These are phyloP conservation scores for Pharus latifolius DNA, from an alignment of 176 grass and related monocot species.

Conservation along the genomic window DNA sequence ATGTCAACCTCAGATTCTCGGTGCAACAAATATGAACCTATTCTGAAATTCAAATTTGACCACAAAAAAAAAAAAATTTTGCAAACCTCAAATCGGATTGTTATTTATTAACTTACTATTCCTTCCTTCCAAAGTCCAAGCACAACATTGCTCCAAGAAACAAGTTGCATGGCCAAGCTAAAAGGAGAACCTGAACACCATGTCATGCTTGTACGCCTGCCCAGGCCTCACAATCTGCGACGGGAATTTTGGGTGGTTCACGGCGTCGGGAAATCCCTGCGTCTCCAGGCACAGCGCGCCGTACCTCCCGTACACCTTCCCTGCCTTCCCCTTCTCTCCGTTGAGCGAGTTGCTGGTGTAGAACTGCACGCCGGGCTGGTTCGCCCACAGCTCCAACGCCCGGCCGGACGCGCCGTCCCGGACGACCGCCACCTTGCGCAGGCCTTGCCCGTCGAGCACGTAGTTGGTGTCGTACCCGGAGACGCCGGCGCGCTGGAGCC, in stretches of 20 bases:
- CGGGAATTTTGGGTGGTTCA: conserved; percentile 66
- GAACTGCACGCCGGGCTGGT: conserved; percentile 80
- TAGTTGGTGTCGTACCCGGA: conserved; percentile 68
- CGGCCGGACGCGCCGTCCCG: conserved; percentile 37
- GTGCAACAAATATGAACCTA: too few species aligned
- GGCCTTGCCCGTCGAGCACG: neutral
- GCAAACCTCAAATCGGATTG: too few species aligned
- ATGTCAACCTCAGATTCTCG: too few species aligned
- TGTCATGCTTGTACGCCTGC: conserved; percentile 51
- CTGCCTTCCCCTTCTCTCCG: conserved; percentile 46
- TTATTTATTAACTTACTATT: too few species aligned
- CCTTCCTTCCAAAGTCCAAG: too few species aligned
- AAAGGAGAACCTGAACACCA: conserved; percentile 64
- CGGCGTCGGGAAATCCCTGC: conserved; percentile 75
- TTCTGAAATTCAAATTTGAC: too few species aligned
- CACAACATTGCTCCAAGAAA: too few species aligned
- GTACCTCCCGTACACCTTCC: conserved; percentile 32
- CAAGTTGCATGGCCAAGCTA: too few species aligned
- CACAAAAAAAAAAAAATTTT: too few species aligned
- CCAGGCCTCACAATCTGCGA: conserved; percentile 55
- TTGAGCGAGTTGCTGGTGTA: conserved; percentile 46
- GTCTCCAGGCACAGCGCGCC: conserved; percentile 72
- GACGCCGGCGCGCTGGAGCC: conserved; percentile 7
- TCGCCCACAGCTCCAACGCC: conserved; percentile 52
- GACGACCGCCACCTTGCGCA: conserved; percentile 45